Evolutionary conservation across 2,329 filamentous ascomycete genomes (phyloP).

Genomic region (Cercospora sesami): DNA sequence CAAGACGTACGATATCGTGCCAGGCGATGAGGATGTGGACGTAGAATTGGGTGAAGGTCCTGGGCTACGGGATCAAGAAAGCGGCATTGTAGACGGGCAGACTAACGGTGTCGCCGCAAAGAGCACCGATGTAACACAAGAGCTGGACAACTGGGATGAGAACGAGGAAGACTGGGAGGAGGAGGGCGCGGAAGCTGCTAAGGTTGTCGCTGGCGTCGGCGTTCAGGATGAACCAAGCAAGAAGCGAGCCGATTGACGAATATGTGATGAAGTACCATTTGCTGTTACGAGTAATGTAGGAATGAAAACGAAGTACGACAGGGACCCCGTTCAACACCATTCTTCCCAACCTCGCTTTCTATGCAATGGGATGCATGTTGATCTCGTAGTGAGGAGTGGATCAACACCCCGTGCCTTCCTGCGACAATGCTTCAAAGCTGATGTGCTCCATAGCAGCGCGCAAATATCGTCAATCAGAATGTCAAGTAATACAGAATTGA

Average conservation of each 20-base stretch:
- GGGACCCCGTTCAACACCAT: not conserved
- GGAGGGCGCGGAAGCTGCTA: slow-evolving; percentile 48
- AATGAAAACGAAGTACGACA: not conserved
- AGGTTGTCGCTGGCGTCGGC: slow-evolving; percentile 24
- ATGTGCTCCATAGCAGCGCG: not conserved
- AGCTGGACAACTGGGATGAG: slow-evolving; percentile 93
- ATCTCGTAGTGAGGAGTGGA: not conserved
- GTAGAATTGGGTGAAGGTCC: slow-evolving; percentile 71
- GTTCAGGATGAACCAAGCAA: slow-evolving; percentile 39
- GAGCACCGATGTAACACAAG: slow-evolving; percentile 68
- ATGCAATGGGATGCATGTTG: not conserved
- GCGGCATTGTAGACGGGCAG: slow-evolving; percentile 30
- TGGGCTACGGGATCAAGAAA: slow-evolving; percentile 38
- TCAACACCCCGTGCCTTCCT: not conserved
- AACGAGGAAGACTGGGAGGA: slow-evolving; percentile 71
- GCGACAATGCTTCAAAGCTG: not conserved
- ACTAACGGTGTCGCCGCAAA: slow-evolving; percentile 48
- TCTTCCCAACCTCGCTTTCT: not conserved
- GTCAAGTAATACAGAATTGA: not conserved
- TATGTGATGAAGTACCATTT: slow-evolving; percentile 12
- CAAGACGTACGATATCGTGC: slow-evolving; percentile 70
- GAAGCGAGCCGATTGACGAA: slow-evolving; percentile 46
- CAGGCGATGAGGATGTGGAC: slow-evolving; percentile 63
- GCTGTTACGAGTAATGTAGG: slow-evolving; percentile 16
- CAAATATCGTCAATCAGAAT: not conserved